Evolutionary conservation across 108 stramenopile species (phyloP).

Genomic region (Fragilariopsis cylindrus): DNA sequence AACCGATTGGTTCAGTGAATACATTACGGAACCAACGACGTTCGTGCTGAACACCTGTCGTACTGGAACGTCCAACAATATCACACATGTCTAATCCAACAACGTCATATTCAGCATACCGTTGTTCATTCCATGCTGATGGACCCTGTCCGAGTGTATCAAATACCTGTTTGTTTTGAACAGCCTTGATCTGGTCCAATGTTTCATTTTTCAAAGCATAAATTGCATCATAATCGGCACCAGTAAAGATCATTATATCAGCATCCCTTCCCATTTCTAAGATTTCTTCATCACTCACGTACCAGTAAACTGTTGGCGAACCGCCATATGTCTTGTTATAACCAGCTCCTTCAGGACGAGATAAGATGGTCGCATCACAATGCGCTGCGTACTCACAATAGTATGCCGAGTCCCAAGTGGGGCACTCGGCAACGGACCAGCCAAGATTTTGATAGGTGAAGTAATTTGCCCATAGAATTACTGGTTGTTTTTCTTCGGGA

Average conservation of each 20-base stretch:
- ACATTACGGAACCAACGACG: slow-evolving; percentile 19
- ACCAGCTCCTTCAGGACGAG: slow-evolving; percentile 11
- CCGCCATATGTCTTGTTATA: slow-evolving; percentile 11
- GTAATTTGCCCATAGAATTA: slow-evolving; percentile 44
- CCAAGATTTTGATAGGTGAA: slow-evolving; percentile 24
- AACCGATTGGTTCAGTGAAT: slow-evolving; percentile 8
- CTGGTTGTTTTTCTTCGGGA: slow-evolving; percentile 14
- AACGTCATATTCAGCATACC: slow-evolving; percentile 63
- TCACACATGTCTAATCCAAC: slow-evolving; percentile 18
- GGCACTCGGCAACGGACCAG: slow-evolving; percentile 52
- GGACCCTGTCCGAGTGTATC: slow-evolving; percentile 54
- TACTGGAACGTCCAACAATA: not conserved
- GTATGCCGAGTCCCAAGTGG: slow-evolving; percentile 31
- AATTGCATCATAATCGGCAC: slow-evolving; percentile 23
- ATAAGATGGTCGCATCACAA: slow-evolving; percentile 45
- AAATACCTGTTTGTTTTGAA: slow-evolving; percentile 56
- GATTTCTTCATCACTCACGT: slow-evolving; percentile 42
- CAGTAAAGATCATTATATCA: slow-evolving; percentile 15
- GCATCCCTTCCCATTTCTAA: slow-evolving; percentile 29
- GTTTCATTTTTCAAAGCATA: slow-evolving; percentile 46
- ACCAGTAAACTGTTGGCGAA: slow-evolving; percentile 10
- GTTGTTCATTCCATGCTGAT: slow-evolving; percentile 63
- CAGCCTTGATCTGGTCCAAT: slow-evolving; percentile 51
- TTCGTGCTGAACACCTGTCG: not conserved
- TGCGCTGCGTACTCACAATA: slow-evolving; percentile 36